These are phyloP conservation scores for Davidsoniella neocaledoniae DNA, from an alignment of 2,329 filamentous ascomycete species.

Conservation along the genomic window DNA sequence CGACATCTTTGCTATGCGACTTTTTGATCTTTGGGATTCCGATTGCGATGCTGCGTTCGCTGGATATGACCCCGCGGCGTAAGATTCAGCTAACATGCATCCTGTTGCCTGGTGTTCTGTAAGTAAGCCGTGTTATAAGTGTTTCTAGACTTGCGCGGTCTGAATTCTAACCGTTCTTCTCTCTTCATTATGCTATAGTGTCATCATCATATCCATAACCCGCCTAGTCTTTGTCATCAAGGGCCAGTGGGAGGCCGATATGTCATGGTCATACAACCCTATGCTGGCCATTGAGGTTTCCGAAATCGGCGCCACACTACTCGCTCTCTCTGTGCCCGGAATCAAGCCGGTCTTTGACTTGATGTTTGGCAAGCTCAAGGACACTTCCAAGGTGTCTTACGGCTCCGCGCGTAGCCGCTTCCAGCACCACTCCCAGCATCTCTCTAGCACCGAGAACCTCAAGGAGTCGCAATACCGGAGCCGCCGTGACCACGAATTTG, in stretches of 20 bases:
- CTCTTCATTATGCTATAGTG: conserved; percentile 18
- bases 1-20: conserved; percentile 31
- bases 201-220: conserved; percentile 30
- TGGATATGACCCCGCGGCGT: conserved; percentile 26
- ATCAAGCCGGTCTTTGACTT: conserved; percentile 30
- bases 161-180: background rate
- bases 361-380: conserved; percentile 17
- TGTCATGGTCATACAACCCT: conserved; percentile 34
- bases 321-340: conserved; percentile 33
- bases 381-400: conserved; percentile 12
- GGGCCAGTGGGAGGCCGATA: conserved; percentile 30
- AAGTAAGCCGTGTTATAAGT: conserved; percentile 14
- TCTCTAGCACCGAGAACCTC: conserved; percentile 13
- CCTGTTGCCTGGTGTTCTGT: conserved; percentile 32
- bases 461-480: conserved; percentile 9
- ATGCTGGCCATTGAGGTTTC: conserved; percentile 32
- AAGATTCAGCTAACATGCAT: conserved; percentile 32
- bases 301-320: conserved; percentile 32
- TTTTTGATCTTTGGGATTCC: conserved; percentile 34
- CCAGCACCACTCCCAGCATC: conserved; percentile 18
- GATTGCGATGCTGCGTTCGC: conserved; percentile 27
- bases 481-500: conserved; percentile 6
- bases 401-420: conserved; percentile 19
- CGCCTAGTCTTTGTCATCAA: conserved; percentile 30
- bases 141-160: background rate